Evolutionary conservation across 2,329 filamentous ascomycete species (phyloP).

Genomic region (Trichoderma polysporum): DNA sequence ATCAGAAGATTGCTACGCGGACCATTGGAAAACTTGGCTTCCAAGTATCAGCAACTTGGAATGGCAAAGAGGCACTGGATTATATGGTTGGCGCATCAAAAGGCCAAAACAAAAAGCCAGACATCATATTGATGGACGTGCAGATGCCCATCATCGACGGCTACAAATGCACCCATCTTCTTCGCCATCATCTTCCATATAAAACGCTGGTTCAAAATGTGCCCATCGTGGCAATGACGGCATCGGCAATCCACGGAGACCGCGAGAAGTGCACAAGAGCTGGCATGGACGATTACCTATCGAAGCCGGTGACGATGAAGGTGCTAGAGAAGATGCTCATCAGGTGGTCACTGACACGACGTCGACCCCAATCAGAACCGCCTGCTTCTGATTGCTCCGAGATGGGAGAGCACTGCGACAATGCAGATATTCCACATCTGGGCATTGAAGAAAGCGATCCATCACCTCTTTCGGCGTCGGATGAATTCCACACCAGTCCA

Average conservation of each 20-base stretch:
- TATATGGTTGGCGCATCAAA: slow-evolving; percentile 60
- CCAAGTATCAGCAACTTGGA: slow-evolving; percentile 69
- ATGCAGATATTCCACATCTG: slow-evolving; percentile 42
- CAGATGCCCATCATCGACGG: slow-evolving; percentile 77
- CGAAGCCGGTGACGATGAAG: slow-evolving; percentile 70
- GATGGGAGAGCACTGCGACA: slow-evolving; percentile 43
- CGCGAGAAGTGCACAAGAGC: slow-evolving; percentile 70
- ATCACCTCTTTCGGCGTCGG: slow-evolving; percentile 22
- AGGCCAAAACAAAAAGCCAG: slow-evolving; percentile 57
- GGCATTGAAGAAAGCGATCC: slow-evolving; percentile 32
- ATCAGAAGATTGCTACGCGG: slow-evolving; percentile 74
- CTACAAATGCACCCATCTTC: slow-evolving; percentile 71
- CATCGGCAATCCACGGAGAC: slow-evolving; percentile 74
- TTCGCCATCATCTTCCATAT: slow-evolving; percentile 68
- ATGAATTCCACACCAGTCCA: slow-evolving; percentile 34
- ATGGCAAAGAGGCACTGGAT: slow-evolving; percentile 75
- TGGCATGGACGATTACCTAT: slow-evolving; percentile 74
- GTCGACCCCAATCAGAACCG: slow-evolving; percentile 28
- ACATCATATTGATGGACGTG: slow-evolving; percentile 77
- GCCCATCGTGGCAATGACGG: slow-evolving; percentile 80
- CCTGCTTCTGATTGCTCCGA: slow-evolving; percentile 48
- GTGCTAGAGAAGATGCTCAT: slow-evolving; percentile 70
- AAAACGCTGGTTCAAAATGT: slow-evolving; percentile 58
- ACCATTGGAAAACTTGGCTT: slow-evolving; percentile 74
- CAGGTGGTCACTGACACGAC: slow-evolving; percentile 57